Conservation (phyloP, 176 grass and related monocot species). For the Phyllostachys edulis region DNA sequence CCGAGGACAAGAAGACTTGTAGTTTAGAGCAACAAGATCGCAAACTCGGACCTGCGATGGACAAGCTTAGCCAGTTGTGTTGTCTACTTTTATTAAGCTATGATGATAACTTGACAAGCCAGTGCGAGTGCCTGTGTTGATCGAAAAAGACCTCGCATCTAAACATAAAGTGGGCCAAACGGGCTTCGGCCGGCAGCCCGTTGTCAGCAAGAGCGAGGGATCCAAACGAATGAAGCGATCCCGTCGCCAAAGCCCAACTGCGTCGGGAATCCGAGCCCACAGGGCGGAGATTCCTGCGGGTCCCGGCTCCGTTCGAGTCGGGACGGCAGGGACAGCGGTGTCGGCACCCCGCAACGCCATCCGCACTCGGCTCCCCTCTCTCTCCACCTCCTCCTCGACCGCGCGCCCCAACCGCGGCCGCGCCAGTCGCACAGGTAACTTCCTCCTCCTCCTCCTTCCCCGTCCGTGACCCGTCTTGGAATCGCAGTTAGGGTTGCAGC, state of each 20-base stretch:
- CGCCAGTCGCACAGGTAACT: conserved; percentile 32
- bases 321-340: conserved; percentile 17
- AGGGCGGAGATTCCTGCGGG: conserved; percentile 21
- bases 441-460: neutral
- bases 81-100: neutral
- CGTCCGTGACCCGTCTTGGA: neutral
- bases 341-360: conserved; percentile 1
- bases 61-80: neutral
- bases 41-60: neutral
- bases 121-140: neutral
- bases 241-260: neutral
- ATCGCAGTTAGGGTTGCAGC: neutral
- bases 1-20: neutral
- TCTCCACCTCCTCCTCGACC: neutral
- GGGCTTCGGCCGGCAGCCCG: neutral
- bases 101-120: too few species aligned
- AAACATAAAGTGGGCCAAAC: neutral
- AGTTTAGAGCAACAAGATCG: neutral
- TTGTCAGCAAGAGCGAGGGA: neutral
- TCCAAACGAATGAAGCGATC: neutral
- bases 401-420: conserved; percentile 1
- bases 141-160: neutral
- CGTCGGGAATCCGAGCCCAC: neutral
- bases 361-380: conserved; percentile 4
- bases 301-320: neutral